Evolutionary conservation across 768 basidiomycete species (phyloP), one percentile per base, ranked within the genome.

Genomic region (Xanthoconium purpureum): DNA sequence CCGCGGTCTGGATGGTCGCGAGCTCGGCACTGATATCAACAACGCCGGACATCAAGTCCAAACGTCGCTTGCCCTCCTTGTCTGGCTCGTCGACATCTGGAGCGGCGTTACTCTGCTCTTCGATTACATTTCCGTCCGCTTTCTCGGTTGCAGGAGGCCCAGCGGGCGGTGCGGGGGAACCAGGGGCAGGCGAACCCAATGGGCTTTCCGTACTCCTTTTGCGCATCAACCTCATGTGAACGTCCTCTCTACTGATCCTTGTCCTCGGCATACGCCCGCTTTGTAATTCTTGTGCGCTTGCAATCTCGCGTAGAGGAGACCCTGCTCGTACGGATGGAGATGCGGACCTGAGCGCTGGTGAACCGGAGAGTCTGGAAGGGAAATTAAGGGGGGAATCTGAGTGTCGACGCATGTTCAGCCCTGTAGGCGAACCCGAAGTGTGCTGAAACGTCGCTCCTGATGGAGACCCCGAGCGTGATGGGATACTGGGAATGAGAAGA

Each of bases 191-290:
- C 3, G 60, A 71, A 6, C 63, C 57, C 57, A 74, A 54, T 8
- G 77, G 72, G 58, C 80, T 80, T 46, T 81, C 75, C 43, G 69
- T 64, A 42, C 79, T 80, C 54, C 75, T 70, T 60, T 77, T 74
- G 47, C 72, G 74, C 65, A 78, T 61, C 49, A 84, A 64, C 36
- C 80, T 75, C 50, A 77, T 71, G 56, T 80, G 77, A 18, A 87
- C 77, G 47, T 80, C 80, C 51, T 82, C 82, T 30, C 78, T 77
- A 50, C 73, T 83, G 55, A 85, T 83, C 43, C 81, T 74, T 28
- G 73, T 74, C 50, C 74, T 76, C 3, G 60, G 68, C 62, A 35
- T 57, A 62, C 63, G 63, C 5, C 49, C 61, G 28, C 46, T 43
- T 32, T 62, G 59, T 18, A 63, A 42, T 6, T 67, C 67, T 43